A percentile compares a stretch with the other conserved stretches of the same genome.
phyloP scores from a whole-genome alignment of 2,329 filamentous ascomycete genomes.

The Exserohilum rostratum region DNA sequence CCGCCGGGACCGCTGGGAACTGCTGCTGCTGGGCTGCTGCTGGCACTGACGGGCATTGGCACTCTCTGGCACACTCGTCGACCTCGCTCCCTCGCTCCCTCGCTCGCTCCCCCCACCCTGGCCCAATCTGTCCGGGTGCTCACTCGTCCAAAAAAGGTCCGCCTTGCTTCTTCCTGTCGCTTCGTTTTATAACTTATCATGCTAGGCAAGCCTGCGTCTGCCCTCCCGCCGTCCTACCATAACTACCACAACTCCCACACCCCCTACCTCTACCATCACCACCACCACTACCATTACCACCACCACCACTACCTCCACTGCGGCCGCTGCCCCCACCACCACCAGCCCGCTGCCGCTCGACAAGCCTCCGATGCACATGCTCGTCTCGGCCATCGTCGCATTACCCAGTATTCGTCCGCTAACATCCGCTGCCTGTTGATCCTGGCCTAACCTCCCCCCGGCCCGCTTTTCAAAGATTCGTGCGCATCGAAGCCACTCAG shows the following conservation, averaged over 20 bases:
- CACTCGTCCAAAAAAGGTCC: too few relatives aligned
- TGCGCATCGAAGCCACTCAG: constrained; percentile 22
- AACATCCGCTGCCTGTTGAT: constrained; percentile 13
- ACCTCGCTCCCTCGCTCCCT: too few relatives aligned
- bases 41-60: too few relatives aligned
- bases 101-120: too few relatives aligned
- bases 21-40: constrained; percentile 3
- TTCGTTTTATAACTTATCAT: constrained; percentile 6
- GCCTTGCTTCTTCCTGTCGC: constrained; percentile 12
- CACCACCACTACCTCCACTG: not conserved
- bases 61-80: too few relatives aligned
- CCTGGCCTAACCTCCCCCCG: constrained; percentile 12
- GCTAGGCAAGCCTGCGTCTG: constrained; percentile 1
- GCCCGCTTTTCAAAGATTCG: constrained; percentile 14
- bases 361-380: constrained; percentile 12
- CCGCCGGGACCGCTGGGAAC: not conserved
- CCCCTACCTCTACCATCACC: not conserved
- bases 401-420: constrained; percentile 13
- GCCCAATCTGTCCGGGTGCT: too few relatives aligned
- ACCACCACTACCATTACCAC: not conserved
- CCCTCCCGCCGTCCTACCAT: constrained; percentile 1
- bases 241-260: not conserved
- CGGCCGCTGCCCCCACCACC: not conserved
- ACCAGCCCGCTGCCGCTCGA: not conserved
- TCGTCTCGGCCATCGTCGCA: constrained; percentile 11